These are phyloP conservation scores for Metarhizium robertsii DNA, from an alignment of 2,329 filamentous ascomycete species.

Conservation along the genomic window DNA sequence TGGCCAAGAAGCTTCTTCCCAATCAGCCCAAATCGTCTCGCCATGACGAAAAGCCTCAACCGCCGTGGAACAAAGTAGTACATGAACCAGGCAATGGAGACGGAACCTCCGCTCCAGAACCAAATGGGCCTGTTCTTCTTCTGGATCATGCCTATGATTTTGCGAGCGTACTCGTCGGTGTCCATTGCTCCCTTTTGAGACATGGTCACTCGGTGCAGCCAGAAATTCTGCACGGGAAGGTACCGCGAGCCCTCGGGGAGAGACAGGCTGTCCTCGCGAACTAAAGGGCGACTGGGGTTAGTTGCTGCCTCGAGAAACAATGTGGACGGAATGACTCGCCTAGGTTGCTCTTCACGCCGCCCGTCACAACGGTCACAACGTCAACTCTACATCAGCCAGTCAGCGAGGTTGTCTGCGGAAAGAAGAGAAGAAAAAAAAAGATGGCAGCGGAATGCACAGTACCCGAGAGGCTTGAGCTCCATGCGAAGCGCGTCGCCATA, in stretches of 20 bases:
- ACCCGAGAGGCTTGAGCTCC: constrained; percentile 16
- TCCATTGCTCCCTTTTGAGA: constrained; percentile 5
- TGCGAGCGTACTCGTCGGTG: constrained; percentile 9
- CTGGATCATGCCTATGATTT: constrained; percentile 8
- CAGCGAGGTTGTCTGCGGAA: neutral
- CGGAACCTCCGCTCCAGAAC: constrained; percentile 10
- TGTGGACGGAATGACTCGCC: constrained; percentile 1
- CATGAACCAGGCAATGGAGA: constrained; percentile 13
- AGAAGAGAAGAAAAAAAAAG: neutral
- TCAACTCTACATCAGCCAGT: constrained; percentile 3
- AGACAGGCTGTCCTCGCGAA: constrained; percentile 5
- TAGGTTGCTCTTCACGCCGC: constrained; percentile 10
- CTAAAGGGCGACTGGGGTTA: neutral
- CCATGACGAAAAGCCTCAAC: neutral
- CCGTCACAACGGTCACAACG: constrained; percentile 10
- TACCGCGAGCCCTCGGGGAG: constrained; percentile 9
- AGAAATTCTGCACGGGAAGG: constrained; percentile 6
- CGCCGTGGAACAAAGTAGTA: constrained; percentile 8
- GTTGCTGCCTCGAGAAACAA: neutral
- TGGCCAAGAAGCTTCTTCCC: neutral
- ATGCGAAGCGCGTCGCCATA: constrained; percentile 12
- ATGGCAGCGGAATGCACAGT: neutral
- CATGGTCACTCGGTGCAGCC: constrained; percentile 6
- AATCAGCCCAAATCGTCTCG: neutral
- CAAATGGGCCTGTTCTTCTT: constrained; percentile 7